Base-by-base conservation (phyloP, 2,329 filamentous ascomycete species). In the Cordyceps farinosa region DNA sequence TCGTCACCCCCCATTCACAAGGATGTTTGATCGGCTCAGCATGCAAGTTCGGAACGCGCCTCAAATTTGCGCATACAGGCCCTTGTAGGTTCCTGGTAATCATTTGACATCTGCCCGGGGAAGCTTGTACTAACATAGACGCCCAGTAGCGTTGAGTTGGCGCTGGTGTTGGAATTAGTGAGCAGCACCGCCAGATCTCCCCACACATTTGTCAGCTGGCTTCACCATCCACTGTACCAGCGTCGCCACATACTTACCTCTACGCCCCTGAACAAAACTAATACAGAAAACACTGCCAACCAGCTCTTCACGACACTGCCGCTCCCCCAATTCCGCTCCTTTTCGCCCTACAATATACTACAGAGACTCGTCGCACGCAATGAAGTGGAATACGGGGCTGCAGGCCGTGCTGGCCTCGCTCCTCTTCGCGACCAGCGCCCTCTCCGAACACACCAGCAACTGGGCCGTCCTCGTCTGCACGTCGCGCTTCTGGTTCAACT, bases 401-500 rank as follows among this genome's bases (percentile, higher is more conserved):
- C 78, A 80, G 45, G 78, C 80, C 68, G 75, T 85, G 61, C 71
- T 84, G 70, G 80, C 77, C 52, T 76, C 80, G 47, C 70, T 79
- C 64, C 70, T 85, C 63, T 73, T 87, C 53, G 74, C 78, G 62
- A 74, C 81, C 9, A 70, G 71, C 30, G 77, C 80, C 64, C 78
- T 82, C 34, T 85, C 87, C 68, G 89, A 94, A 70, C 95, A 99
- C 79, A 99, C 95, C 17, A 97, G 92, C 74, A 99, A 99, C 79
- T 99, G 95, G 95, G 95, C 95, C 10, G 95, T 99, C 66, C 88
- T 99, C n/a, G 95, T 99, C 64, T 95, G 91, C 68, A 99, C 95
- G 6, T 99, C 95, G 60, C 90, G 95, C 61, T 99, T 99, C 83
- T 99, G 95, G 95, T 99, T 99, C 87, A 99, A 99, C 80, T 99